phyloP scores from a whole-genome alignment of 139 green algal genomes.

The Chlamydomonas eustigma region DNA sequence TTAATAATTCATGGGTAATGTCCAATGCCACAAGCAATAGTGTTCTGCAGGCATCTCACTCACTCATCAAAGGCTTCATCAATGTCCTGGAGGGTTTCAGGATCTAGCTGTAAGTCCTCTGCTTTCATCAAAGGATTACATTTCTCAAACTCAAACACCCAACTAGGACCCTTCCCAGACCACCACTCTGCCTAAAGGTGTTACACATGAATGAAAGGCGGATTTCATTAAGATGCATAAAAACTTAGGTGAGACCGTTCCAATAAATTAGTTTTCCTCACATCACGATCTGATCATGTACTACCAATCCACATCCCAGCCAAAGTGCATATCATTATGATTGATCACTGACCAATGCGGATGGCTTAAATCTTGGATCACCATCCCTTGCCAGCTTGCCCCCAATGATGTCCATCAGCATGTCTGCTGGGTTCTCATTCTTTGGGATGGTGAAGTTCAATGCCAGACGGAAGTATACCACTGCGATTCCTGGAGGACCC shows the following conservation, averaged over 20 bases:
- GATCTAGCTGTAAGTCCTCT: constrained; percentile 2
- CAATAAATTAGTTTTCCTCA: no score
- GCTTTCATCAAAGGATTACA: neutral
- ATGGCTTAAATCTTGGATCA: neutral
- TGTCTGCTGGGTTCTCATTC: constrained; percentile 63
- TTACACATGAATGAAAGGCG: neutral
- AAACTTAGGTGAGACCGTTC: no score
- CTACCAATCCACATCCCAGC: no score
- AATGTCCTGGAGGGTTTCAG: constrained; percentile 10
- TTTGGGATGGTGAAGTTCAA: constrained; percentile 22
- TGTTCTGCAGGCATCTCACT: no score
- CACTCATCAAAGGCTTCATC: constrained; percentile 13
- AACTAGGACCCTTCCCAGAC: neutral
- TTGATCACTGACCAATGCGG: neutral
- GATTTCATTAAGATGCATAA: neutral
- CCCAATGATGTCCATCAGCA: constrained; percentile 67
- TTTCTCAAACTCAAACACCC: neutral
- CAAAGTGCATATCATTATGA: no score
- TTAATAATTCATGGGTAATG: no score
- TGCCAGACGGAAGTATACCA: constrained; percentile 33
- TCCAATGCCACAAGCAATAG: no score
- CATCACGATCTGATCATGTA: no score
- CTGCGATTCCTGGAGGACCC: constrained; percentile 31
- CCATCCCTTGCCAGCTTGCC: constrained; percentile 26
- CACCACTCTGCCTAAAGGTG: neutral